Base-by-base conservation (phyloP, 805 yeast genomes). In the Starmerella kuoi region DNA sequence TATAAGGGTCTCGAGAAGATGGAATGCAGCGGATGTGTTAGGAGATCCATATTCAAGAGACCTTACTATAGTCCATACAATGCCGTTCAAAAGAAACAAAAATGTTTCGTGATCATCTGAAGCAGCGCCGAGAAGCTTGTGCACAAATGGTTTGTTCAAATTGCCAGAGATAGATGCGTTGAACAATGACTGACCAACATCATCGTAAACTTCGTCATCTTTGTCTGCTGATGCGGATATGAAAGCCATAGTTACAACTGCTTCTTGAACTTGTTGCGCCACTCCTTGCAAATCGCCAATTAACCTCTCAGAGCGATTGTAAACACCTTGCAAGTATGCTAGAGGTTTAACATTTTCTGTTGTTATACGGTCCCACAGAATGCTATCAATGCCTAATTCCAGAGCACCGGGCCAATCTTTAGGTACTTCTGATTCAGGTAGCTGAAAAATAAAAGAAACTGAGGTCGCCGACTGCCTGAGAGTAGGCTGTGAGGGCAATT, bases 211-310 rank as follows among this genome's bases (percentile, higher is more conserved):
- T 2, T 36, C 48, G 25, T 53, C 56, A 14, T 43, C 40, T 14
- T 36, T 39, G 40, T 43, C 50, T 7, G 53, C 46, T 3, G 55
- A 44, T n/a, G 50, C 54, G 22, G 48, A 38, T 2, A 51, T 22
- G 24, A 44, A 46, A 8, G 48, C 54, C 37, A 45, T 37, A 15
- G 43, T 34, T n/a, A 36, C 44, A 4, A 51, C 25, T 17, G 31
- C 11, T 14, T 33, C 31, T 38, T 41, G 47, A 4, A 50, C 23
- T 6, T 22, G 25, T 14, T n/a, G 15, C 9, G 35, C 49, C 9
- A 47, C 25, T 11, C 33, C 42, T 11, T 35, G 40, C 15, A 15
- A 14, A 5, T 12, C 26, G 20, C 37, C 36, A 31, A 22, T 41
- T 21, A 44, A 21, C 30, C 27, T 26, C 25, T 36, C 35, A 30